Evolutionary conservation across 2,329 filamentous ascomycete genomes (phyloP).

Genomic region (Cladosporium oxysporum): DNA sequence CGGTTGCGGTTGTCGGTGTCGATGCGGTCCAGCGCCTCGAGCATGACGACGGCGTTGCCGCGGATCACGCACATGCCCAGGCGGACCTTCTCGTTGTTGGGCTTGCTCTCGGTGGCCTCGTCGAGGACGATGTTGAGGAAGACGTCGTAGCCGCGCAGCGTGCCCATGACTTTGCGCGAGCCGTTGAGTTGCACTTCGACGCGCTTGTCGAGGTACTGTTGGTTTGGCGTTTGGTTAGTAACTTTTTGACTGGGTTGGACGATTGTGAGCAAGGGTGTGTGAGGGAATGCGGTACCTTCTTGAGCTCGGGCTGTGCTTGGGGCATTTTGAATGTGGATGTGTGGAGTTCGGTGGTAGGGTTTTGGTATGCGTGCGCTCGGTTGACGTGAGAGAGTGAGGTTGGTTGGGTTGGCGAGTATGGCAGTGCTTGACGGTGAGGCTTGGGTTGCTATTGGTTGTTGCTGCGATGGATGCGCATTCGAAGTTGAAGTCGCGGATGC

Average conservation of each 20-base stretch:
- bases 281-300: slow-evolving; percentile 69
- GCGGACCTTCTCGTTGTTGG: slow-evolving; percentile 83
- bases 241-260: neutral
- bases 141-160: slow-evolving; percentile 95
- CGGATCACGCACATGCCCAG: slow-evolving; percentile 79
- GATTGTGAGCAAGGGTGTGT: neutral
- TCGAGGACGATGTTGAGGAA: slow-evolving; percentile 98
- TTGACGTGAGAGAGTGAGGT: neutral
- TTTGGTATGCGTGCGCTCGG: neutral
- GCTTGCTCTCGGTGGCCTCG: slow-evolving; percentile 93
- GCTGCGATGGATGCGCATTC: slow-evolving; percentile 3
- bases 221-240: neutral
- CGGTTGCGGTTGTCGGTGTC: slow-evolving; percentile 32
- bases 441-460: neutral
- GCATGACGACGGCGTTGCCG: slow-evolving; percentile 97
- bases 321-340: slow-evolving; percentile 64
- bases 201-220: slow-evolving; percentile 97
- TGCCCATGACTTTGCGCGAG: slow-evolving; percentile 93
- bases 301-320: slow-evolving; percentile 97
- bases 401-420: neutral
- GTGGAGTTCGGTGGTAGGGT: no score
- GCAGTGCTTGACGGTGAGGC: neutral
- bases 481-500: slow-evolving; percentile 4
- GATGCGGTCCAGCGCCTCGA: slow-evolving; percentile 61
- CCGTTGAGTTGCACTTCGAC: slow-evolving; percentile 97